Percentiles rank a stretch among this genome's conserved stretches.
Conservation (phyloP, 495 filamentous ascomycete genomes). For the Trichoderma asperelloides region DNA sequence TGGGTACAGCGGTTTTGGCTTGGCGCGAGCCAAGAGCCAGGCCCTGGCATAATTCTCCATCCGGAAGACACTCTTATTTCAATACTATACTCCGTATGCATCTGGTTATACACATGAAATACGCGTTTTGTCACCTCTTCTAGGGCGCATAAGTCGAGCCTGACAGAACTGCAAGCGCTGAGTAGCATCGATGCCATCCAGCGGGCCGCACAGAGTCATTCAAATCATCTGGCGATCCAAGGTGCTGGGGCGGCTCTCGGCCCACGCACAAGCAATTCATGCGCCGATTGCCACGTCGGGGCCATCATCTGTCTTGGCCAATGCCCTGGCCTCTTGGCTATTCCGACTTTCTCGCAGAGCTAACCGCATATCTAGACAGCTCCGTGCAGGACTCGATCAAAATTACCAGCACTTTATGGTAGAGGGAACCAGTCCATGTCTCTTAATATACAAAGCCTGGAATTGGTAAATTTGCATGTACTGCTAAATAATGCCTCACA, state of each 20-base stretch:
- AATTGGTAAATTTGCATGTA: not conserved
- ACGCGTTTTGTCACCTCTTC: not conserved
- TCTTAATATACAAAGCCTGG: not conserved
- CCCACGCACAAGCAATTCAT: too few species aligned
- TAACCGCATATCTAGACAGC: not conserved
- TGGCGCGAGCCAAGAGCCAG: conserved; percentile 3
- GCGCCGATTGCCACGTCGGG: too few species aligned
- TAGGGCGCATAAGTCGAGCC: too few species aligned
- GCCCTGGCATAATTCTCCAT: conserved; percentile 5
- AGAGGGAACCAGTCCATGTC: not conserved
- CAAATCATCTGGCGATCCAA: too few species aligned
- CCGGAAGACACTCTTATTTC: not conserved
- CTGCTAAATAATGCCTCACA: conserved; percentile 3
- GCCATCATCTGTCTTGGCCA: too few species aligned
- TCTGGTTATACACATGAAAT: not conserved
- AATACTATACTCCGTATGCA: conserved; percentile 5
- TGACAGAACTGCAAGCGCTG: too few species aligned
- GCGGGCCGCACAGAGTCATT: too few species aligned
- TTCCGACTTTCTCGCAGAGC: too few species aligned
- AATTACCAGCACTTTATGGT: not conserved
- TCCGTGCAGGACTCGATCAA: not conserved
- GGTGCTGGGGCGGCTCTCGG: too few species aligned
- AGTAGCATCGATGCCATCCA: too few species aligned
- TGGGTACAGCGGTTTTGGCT: not conserved
- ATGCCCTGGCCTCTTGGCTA: too few species aligned